A percentile compares a stretch with the other conserved stretches of the same genome.
These are phyloP conservation scores for Podospora pseudopauciseta DNA, from an alignment of 495 filamentous ascomycete species.

Conservation along the genomic window DNA sequence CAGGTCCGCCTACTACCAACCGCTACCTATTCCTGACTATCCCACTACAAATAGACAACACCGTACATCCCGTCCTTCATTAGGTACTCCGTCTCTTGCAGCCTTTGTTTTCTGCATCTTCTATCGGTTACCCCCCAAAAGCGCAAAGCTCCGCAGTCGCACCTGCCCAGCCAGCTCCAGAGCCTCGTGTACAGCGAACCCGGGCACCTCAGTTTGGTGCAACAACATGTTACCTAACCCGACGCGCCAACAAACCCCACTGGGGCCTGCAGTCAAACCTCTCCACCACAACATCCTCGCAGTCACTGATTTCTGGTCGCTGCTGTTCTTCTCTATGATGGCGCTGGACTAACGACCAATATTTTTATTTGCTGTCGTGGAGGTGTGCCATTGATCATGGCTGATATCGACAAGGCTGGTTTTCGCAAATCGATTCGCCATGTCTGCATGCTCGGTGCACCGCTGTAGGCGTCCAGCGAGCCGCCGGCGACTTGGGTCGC, in stretches of 20 bases:
- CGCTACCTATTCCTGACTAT: too few relatives aligned
- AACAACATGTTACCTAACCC: constrained; percentile 13
- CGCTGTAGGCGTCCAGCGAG: not conserved
- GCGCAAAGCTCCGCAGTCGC: not conserved
- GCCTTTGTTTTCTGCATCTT: too few relatives aligned
- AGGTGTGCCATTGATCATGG: not conserved
- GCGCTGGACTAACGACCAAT: not conserved
- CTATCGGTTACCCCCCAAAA: not conserved
- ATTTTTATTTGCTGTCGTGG: not conserved
- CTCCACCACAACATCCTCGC: constrained; percentile 11
- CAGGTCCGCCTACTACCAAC: too few relatives aligned
- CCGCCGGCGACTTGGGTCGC: constrained; percentile 2
- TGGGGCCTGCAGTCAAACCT: not conserved
- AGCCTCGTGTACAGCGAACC: constrained; percentile 22
- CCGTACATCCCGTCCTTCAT: too few relatives aligned
- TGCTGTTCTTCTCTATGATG: constrained; percentile 19
- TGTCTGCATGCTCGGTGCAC: constrained; percentile 13
- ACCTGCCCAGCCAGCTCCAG: constrained; percentile 7
- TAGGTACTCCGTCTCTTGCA: too few relatives aligned
- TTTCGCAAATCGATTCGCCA: constrained; percentile 21
- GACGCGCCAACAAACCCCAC: constrained; percentile 3
- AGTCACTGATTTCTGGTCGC: constrained; percentile 14
- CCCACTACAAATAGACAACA: too few relatives aligned
- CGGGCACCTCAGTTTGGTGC: constrained; percentile 11
- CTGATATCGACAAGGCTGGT: constrained; percentile 2